Evolutionary conservation across 2,329 filamentous ascomycete species (phyloP), one percentile per base, ranked within the genome.

Genomic region (Aspergillus caelatus): DNA sequence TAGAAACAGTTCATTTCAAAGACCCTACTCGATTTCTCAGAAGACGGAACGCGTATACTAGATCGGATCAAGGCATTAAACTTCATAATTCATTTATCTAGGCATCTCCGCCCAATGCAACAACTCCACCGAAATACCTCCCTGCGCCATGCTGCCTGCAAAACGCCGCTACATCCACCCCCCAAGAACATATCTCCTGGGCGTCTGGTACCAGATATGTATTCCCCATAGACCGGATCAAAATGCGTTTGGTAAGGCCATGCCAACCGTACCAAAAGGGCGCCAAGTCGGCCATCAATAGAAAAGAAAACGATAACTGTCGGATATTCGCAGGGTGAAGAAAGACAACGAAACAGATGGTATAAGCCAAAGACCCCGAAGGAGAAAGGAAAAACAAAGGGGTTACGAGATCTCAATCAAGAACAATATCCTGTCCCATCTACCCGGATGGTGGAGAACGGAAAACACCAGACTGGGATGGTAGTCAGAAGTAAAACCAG

Each of bases 31-130:
- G 39, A 41, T 41, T 41, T 10, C 39, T 7, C 2, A 14, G 21
- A 48, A 48, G 23, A 48, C 21, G 10, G 39, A 41, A 19, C 8
- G 5, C 26, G 4, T 34, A 34, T 21, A 36, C 19, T 16, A 26
- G 12, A 19, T 39, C 32, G 11, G 16, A 36, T 36, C 30, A 39
- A n/a, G 52, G 52, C 11, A 39, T 55, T 39, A 55, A 39, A 10
- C 34, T 36, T 55, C 52, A 55, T 55, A 39, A 55, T 55, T 55
- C 52, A 55, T 55, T 55, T 23, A 39, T 55, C 32, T 55, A 55
- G 52, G 32, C 52, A 55, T 39, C 34, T 55, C n/a, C n/a, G 52
- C 52, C 32, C 52, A 39, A 55, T 55, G n/a, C 30, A 55, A 54
- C 30, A 36, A 55, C 32, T 52, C 48, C 48, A 32, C 28, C 48